Evolutionary conservation across 371 early-diverging fungal species (phyloP), one percentile per base, ranked within the genome.

Genomic region (Saksenaea vasiformis): DNA sequence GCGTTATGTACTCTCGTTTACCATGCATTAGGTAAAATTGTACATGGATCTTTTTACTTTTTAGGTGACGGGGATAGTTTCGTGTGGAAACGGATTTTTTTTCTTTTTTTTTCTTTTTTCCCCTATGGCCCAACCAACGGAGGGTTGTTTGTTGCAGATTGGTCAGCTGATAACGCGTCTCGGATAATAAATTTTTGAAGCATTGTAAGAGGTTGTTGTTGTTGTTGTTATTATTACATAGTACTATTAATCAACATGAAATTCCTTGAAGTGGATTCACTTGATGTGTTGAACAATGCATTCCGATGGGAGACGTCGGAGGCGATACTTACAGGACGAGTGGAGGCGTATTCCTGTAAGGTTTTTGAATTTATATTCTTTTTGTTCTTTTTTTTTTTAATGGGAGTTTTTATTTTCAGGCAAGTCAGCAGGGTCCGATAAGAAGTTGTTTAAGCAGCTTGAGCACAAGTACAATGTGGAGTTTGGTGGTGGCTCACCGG

Each of bases 341-440:
- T 96, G 27, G 97, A 95, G 78, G 90, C 93, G 3, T 96, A 95
- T 69, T 90, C 95, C 39, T 95, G 94, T 93, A 90, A 79, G 87
- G 0, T 13, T 76, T 22, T 56, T 9, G 17, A 51, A 31, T 54
- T 34, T 26, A 41, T 35, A 11, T 1, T 14, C n/a, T 36, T 5
- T 36, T 22, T 37, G 15, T 53, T 36, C n/a, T 22, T 34, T 17
- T 39, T 41, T 17, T 61, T 22, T 44, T 62, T 31, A 19, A 7
- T 63, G 17, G 64, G 38, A 60, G 37, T 34, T 38, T 61, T 44
- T 47, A 7, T 47, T 3, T 15, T 11, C 67, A 92, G 94, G 95
- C 67, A 94, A 94, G 72, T 88, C 85, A 37, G 94, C 94, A 15
- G 90, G 87, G 14, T 85, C 90, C 8, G 96, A 95, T 78, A 92